Base-by-base conservation (phyloP, 495 filamentous ascomycete genomes). In the Hypoxylon intermedium region DNA sequence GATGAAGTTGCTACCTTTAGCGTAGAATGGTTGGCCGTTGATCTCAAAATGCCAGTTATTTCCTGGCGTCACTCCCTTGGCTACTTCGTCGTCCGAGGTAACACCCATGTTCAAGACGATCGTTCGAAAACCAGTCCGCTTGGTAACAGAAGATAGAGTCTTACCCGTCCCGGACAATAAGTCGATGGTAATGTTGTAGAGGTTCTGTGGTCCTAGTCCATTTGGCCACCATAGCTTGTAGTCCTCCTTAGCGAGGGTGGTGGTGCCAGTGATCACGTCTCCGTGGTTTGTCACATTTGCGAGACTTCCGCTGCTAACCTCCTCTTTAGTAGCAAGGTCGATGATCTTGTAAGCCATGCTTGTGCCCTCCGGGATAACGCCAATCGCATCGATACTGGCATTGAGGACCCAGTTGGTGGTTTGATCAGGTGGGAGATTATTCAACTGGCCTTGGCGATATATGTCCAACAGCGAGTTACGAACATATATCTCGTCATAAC, bases 21-120 rank as follows among this genome's bases (percentile, higher is more conserved):
- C 85, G 60, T 87, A 89, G 60, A 89, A 87, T 18, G 85, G 82
- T 45, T 84, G 80, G 5, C 86, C 86, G 48, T 89, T 89, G 36
- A 88, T 75, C 64, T 88, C 85, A 54, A 89, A 89, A 63, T 88
- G 85, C 63, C 85, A 89, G 58, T 87, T 85, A 26, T 81, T 83
- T 3, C 85, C 86, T 0, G 83, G 82, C 1, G 53, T 41, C 12
- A 67, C 20, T n/a, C 86, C 86, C 43, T 76, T 74, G 0, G 78
- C 76, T 2, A 85, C 53, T 53, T 88, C 83, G 0, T 74, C 76
- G 0, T 83, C 78, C 1, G 84, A 84, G 37, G 90, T 85, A 6
- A 78, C 80, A 2, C 73, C 74, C 67, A 84, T 79, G 51, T 89
- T 87, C 11, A 88, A 74, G 11, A 89, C 81, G 30, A 88, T 87